Conservation (phyloP, 371 early-diverging fungal species). For the Syncephalastrum sp. region DNA sequence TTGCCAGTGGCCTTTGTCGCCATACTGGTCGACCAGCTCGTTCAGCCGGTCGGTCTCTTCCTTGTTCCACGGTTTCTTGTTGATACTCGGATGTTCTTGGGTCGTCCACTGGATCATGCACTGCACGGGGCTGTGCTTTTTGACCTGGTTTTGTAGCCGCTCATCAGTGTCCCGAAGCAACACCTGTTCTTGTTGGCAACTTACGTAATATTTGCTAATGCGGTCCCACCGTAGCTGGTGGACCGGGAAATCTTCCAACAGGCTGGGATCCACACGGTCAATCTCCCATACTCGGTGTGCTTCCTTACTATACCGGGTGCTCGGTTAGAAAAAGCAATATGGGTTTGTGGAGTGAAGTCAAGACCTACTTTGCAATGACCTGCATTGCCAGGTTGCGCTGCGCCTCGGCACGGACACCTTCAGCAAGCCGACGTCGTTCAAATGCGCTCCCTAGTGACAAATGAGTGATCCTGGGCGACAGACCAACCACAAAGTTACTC, state of each 20-base stretch:
- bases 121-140: constrained; percentile 60
- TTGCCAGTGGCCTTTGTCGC: constrained; percentile 60
- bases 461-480: neutral
- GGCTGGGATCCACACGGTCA: constrained; percentile 39
- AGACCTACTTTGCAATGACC: constrained; percentile 21
- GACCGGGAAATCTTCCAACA: constrained; percentile 57
- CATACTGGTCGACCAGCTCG: constrained; percentile 42
- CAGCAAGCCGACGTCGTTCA: constrained; percentile 25
- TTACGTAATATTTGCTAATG: constrained; percentile 62
- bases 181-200: neutral
- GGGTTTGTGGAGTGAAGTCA: too few species aligned
- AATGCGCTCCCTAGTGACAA: constrained; percentile 20
- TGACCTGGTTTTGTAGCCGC: constrained; percentile 37
- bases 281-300: constrained; percentile 41
- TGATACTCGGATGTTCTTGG: constrained; percentile 82
- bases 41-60: constrained; percentile 52
- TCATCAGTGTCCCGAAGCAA: neutral
- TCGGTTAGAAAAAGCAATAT: too few species aligned
- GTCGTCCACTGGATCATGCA: constrained; percentile 83
- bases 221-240: constrained; percentile 68
- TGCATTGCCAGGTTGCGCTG: constrained; percentile 19
- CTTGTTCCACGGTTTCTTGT: constrained; percentile 67
- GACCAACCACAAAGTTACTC: too few species aligned
- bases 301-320: constrained; percentile 18
- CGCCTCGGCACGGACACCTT: constrained; percentile 30